Evolutionary conservation across 163 green algal genomes (phyloP), one percentile per base, ranked within the genome.

Genomic region (Dunaliella salina): DNA sequence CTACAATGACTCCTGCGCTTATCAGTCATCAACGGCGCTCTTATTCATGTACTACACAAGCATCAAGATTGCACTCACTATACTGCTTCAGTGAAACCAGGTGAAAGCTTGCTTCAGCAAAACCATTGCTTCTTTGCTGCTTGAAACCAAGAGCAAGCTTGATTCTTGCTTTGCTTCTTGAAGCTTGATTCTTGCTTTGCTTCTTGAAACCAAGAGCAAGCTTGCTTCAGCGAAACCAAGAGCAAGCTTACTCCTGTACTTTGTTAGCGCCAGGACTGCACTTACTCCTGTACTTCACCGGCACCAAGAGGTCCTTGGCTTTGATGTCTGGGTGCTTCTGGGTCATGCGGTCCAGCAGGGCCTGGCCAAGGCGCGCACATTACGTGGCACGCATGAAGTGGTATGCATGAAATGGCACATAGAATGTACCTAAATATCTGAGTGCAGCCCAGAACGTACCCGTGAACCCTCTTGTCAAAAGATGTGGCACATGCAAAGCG

Each of bases 301-400:
- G 88, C n/a, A 94, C 85, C 84, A 92, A 86, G 57, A 90, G 80
- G n/a, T 88, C 59, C 69, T 90, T 90, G 33, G 89, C 87, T 35
- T 75, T 32, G 35, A 87, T 80, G 26, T 86, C 85, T 15, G 85
- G 86, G 63, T 88, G 86, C 33, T 84, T 80, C 1, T 46, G 40
- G 25, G 71, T 80, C 63, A 91, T 84, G 78, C 87, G 79, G 59
- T 85, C 81, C 63, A 93, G 85, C 72, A 92, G 82, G 30, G 85
- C 83, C 0, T 85, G 83, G 3, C 15, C n/a, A n/a, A n/a, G n/a
- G n/a, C n/a, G n/a, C n/a, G n/a, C 40, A 50, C 40, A 50, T 50
- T 15, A 50, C 8, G 40, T 50, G 40, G 40, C 40, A 50, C 40
- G 8, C 8, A 50, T 50, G 40, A 50, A 50, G 40, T 50, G 3